Percentiles rank a stretch among this genome's conserved stretches.
phyloP scores from a whole-genome alignment of 306 rosid genomes.

The Vigna hirtella region DNA sequence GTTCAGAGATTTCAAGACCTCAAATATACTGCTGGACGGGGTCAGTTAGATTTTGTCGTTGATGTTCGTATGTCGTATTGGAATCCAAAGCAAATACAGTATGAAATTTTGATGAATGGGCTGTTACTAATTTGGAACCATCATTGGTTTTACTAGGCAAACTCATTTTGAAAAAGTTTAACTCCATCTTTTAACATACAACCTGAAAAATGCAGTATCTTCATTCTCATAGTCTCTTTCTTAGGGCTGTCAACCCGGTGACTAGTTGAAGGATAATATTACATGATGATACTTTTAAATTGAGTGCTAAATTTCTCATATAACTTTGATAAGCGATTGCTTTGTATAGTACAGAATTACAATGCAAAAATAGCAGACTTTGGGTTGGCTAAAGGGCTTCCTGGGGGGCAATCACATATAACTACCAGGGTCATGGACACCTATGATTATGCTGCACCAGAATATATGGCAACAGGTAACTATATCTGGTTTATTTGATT shows the following conservation, averaged over 20 bases:
- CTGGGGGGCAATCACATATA: conserved; percentile 74
- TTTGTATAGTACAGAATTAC: conserved; percentile 57
- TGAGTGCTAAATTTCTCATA: conserved; percentile 10
- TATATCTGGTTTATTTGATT: not conserved
- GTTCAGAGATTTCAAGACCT: conserved; percentile 89
- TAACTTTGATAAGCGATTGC: conserved; percentile 4
- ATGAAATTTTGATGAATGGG: fast-evolving
- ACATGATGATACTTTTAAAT: not conserved
- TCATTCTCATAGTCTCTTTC: not conserved
- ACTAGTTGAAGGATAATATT: no score
- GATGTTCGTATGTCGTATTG: conserved; percentile 18
- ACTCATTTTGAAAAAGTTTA: no score
- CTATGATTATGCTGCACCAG: conserved; percentile 89
- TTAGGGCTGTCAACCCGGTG: no score
- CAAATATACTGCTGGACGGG: conserved; percentile 84
- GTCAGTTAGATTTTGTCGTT: conserved; percentile 52
- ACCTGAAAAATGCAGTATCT: no score
- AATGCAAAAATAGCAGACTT: conserved; percentile 86
- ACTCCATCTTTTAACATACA: no score
- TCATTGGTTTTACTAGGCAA: no score
- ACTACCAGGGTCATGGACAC: conserved; percentile 63
- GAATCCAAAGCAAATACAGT: no score
- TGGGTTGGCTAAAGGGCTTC: conserved; percentile 82
- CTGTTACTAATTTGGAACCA: no score
- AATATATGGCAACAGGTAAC: conserved; percentile 56